phyloP scores from a whole-genome alignment of 306 rosid species.

The Pterocarpus santalinus region DNA sequence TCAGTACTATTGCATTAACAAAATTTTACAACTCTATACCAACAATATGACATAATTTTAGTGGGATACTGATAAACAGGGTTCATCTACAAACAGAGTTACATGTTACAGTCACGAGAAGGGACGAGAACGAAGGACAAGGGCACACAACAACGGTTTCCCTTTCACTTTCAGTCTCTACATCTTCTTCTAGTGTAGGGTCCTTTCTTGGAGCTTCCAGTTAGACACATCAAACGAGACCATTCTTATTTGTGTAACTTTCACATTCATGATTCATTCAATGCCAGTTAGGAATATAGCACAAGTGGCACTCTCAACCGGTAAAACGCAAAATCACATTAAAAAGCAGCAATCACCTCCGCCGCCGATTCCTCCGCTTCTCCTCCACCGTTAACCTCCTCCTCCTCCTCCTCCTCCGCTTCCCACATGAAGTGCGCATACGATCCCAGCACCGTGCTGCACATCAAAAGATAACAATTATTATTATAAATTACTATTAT shows the following conservation, averaged over 20 bases:
- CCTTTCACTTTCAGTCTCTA: conserved; percentile 25
- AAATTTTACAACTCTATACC: conserved; percentile 1
- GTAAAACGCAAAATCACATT: background rate
- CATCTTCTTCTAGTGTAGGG: conserved; percentile 14
- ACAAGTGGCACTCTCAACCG: conserved; percentile 28
- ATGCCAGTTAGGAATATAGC: conserved; percentile 36
- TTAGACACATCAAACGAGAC: conserved; percentile 32
- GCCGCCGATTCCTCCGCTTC: conserved; percentile 30
- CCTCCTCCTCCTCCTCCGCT: conserved; percentile 60
- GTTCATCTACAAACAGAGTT: conserved; percentile 31
- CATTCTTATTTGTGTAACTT: background rate
- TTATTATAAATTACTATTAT: background rate
- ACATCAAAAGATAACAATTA: background rate
- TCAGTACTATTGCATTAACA: background rate
- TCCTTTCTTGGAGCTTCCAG: conserved; percentile 38
- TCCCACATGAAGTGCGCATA: conserved; percentile 82
- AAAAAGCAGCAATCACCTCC: conserved; percentile 56
- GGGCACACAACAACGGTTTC: background rate
- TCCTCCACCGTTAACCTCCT: conserved; percentile 12
- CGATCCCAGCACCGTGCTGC: conserved; percentile 79
- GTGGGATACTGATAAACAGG: background rate
- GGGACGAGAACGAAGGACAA: conserved; percentile 21
- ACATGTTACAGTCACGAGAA: conserved; percentile 7
- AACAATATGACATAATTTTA: background rate
- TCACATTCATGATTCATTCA: conserved; percentile 11